A percentile compares a stretch with the other conserved stretches of the same genome.
Conservation (phyloP, 768 basidiomycete genomes). For the Vararia minispora region DNA sequence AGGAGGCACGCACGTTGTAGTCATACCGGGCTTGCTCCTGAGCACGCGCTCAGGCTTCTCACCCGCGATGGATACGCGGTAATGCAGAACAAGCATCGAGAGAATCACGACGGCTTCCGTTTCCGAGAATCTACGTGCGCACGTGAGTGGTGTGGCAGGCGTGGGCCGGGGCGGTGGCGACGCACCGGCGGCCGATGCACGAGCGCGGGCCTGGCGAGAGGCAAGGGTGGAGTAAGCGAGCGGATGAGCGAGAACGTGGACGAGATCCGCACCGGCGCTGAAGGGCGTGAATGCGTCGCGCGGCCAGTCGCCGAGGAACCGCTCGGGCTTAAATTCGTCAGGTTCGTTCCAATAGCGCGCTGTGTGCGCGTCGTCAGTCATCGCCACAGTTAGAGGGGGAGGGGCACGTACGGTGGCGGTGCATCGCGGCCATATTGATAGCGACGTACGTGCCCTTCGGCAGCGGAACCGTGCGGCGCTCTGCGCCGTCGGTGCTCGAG, state of each 20-base stretch:
- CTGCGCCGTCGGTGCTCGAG: conserved; percentile 14
- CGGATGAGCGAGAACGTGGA: background rate
- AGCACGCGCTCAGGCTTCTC: conserved; percentile 39
- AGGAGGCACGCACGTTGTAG: conserved; percentile 30
- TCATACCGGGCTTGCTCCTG: conserved; percentile 24
- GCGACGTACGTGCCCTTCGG: conserved; percentile 15
- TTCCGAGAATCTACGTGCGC: conserved; percentile 37
- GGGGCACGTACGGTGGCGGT: conserved; percentile 20
- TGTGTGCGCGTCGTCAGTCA: conserved; percentile 5
- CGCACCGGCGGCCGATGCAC: conserved; percentile 34
- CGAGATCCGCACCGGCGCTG: conserved; percentile 27
- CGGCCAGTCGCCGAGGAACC: conserved; percentile 44
- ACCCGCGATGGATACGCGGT: conserved; percentile 33
- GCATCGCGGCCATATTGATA: conserved; percentile 16
- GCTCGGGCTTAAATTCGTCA: conserved; percentile 25
- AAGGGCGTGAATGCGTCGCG: conserved; percentile 46
- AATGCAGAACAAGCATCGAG: conserved; percentile 35
- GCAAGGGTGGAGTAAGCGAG: background rate
- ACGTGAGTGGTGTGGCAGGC: no score
- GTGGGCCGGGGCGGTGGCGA: background rate
- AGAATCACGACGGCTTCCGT: conserved; percentile 40
- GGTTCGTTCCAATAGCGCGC: conserved; percentile 30
- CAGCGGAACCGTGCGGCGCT: conserved; percentile 14
- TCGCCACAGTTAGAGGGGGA: background rate
- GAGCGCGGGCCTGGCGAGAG: conserved; percentile 26